Conservation (phyloP, 2,329 filamentous ascomycete genomes). For the Cordyceps militaris region DNA sequence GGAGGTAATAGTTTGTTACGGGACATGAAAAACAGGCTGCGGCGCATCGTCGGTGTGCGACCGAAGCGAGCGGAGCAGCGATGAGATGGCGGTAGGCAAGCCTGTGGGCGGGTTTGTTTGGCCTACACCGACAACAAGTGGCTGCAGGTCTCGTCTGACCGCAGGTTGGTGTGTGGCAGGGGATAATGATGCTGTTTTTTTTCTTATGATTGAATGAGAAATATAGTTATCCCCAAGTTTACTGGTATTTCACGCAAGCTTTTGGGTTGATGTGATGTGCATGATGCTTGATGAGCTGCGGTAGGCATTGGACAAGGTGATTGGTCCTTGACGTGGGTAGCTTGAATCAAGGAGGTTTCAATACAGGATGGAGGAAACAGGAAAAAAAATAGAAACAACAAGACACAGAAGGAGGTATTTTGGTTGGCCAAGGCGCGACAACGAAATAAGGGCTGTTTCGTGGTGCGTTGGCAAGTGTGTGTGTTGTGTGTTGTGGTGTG, state of each 20-base stretch:
- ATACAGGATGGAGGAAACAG: not conserved
- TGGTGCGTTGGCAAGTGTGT: not conserved
- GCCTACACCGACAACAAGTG: not conserved
- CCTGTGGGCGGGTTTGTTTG: not conserved
- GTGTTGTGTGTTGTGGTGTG: not conserved
- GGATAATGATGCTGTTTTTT: not conserved
- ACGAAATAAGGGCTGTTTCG: not conserved
- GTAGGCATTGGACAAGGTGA: not conserved
- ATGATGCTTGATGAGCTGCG: too few species aligned
- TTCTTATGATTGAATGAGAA: too few species aligned
- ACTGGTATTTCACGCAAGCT: too few species aligned
- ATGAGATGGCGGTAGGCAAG: not conserved
- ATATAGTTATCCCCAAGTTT: too few species aligned
- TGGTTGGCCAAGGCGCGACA: not conserved
- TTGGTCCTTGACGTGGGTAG: not conserved
- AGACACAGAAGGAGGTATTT: not conserved
- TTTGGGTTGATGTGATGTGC: too few species aligned
- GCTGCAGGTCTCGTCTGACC: constrained; percentile 1
- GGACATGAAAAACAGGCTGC: not conserved
- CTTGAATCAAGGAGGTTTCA: not conserved
- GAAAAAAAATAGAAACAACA: too few species aligned
- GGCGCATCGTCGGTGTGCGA: not conserved
- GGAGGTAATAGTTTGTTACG: not conserved
- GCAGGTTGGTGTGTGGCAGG: not conserved
- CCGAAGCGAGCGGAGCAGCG: not conserved